Evolutionary conservation across 208 protist species (phyloP).

Genomic region (Herpetomonas samuelpessoai): DNA sequence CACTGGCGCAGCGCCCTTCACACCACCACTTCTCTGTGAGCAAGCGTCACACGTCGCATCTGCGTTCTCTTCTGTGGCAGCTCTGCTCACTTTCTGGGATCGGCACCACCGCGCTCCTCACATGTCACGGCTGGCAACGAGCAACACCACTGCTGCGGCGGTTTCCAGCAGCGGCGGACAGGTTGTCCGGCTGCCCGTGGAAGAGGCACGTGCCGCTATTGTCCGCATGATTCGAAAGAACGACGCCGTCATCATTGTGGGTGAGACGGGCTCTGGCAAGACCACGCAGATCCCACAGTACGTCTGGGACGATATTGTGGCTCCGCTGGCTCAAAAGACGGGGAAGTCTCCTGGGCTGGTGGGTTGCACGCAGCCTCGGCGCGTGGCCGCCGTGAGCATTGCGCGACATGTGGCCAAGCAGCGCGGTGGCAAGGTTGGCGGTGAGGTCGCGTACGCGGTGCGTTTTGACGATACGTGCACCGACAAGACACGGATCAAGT

Average conservation of each 20-base stretch:
- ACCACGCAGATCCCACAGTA: constrained; percentile 95
- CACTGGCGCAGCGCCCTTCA: too few species aligned
- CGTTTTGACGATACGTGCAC: constrained; percentile 94
- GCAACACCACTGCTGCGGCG: constrained; percentile 4
- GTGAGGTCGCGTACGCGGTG: constrained; percentile 92
- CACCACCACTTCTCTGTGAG: too few species aligned
- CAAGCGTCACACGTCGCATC: too few species aligned
- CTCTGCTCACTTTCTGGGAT: too few species aligned
- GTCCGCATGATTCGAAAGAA: constrained; percentile 81
- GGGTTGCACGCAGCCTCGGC: constrained; percentile 95
- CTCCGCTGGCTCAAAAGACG: neutral
- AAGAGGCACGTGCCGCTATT: constrained; percentile 72
- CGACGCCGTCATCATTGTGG: constrained; percentile 88
- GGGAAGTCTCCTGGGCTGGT: constrained; percentile 49
- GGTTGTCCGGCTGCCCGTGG: constrained; percentile 48
- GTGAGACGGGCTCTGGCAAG: constrained; percentile 93
- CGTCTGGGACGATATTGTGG: constrained; percentile 77
- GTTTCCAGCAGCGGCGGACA: constrained; percentile 1
- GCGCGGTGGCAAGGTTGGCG: constrained; percentile 71
- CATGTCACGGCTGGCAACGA: too few species aligned
- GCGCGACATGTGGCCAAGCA: constrained; percentile 92
- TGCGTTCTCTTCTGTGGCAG: too few species aligned
- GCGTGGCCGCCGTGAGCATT: constrained; percentile 97
- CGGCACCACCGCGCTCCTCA: too few species aligned
- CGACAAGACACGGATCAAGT: constrained; percentile 89